Evolutionary conservation across 1,284 basidiomycete species (phyloP).

Genomic region (Papiliotrema laurentii): DNA sequence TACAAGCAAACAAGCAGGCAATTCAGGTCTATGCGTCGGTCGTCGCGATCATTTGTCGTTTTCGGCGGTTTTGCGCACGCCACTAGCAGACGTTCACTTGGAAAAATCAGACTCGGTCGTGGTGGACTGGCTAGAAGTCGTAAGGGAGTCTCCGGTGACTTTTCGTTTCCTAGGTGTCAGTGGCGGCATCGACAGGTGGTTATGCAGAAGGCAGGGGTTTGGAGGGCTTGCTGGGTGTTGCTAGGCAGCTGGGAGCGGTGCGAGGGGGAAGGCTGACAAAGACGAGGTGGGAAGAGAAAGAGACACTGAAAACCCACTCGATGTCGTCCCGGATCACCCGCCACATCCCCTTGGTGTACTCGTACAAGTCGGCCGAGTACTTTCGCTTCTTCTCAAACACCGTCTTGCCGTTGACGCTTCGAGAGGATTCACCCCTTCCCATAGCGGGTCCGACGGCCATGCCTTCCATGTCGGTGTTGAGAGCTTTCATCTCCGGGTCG

Average conservation of each 20-base stretch:
- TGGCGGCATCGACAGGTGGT: no score
- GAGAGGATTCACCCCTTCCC: background rate
- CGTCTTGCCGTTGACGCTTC: background rate
- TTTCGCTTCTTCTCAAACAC: conserved; percentile 3
- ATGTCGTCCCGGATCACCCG: background rate
- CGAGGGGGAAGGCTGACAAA: background rate
- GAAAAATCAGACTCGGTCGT: background rate
- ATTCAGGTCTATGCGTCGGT: background rate
- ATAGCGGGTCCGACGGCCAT: background rate
- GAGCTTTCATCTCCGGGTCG: background rate
- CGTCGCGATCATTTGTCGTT: background rate
- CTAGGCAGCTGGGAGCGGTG: background rate
- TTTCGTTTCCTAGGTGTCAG: background rate
- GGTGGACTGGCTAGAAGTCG: background rate
- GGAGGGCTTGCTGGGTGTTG: background rate
- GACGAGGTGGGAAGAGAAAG: background rate
- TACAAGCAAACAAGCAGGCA: no score
- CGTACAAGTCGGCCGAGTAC: conserved; percentile 5
- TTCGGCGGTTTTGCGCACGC: background rate
- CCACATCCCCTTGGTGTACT: conserved; percentile 2
- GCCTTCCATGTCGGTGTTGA: no score
- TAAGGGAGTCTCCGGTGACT: background rate
- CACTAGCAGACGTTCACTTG: background rate
- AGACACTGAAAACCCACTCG: conserved; percentile 1
- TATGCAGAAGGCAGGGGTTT: no score